Evolutionary conservation across 768 basidiomycete species (phyloP).

Genomic region (Pleurotus eryngii): DNA sequence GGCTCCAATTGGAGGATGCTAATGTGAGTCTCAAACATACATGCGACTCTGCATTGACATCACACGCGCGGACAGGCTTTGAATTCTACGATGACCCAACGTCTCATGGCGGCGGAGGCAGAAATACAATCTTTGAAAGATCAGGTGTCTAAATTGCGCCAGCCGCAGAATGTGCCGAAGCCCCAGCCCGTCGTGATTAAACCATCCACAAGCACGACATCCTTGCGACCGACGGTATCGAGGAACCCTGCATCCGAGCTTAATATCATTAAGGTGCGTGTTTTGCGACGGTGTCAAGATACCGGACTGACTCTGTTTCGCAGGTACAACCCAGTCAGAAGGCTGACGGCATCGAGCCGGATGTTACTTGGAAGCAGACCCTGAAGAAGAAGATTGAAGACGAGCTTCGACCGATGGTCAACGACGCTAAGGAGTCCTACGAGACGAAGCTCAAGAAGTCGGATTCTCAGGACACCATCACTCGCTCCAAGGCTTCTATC

Average conservation of each 20-base stretch:
- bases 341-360: conserved; percentile 3
- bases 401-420: conserved; percentile 5
- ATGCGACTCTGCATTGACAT: neutral
- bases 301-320: neutral
- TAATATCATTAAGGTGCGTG: neutral
- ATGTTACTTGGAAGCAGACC: conserved; percentile 4
- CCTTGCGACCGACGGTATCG: neutral
- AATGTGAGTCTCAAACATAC: neutral
- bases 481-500: neutral
- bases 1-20: conserved; percentile 5
- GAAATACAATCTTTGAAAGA: conserved; percentile 4
- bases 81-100: conserved; percentile 5
- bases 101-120: neutral
- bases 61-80: neutral
- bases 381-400: conserved; percentile 7
- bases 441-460: neutral
- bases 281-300: neutral
- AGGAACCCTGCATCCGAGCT: conserved; percentile 1
- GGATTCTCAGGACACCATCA: neutral
- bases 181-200: neutral
- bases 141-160: neutral
- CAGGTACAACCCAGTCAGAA: neutral
- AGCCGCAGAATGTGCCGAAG: neutral
- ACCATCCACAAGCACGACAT: neutral
- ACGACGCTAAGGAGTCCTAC: conserved; percentile 1